phyloP scores from a whole-genome alignment of 169 alveolate species.

The Eimeria mitis region DNA sequence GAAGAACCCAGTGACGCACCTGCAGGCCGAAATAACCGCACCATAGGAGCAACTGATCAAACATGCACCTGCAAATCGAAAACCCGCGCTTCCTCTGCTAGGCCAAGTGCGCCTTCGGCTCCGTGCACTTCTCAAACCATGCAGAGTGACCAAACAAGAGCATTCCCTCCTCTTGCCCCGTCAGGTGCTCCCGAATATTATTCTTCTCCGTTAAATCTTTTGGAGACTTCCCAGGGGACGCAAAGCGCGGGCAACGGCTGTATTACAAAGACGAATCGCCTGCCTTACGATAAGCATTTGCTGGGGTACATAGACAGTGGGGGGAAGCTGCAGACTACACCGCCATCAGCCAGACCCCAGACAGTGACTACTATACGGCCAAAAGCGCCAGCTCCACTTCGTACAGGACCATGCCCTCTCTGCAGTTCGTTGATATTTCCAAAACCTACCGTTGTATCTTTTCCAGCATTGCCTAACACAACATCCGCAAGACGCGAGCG shows the following conservation, averaged over 20 bases:
- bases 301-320: neutral
- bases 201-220: neutral
- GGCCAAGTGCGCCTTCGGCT: constrained; percentile 2
- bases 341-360: neutral
- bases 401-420: constrained; percentile 2
- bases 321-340: neutral
- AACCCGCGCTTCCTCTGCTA: constrained; percentile 29
- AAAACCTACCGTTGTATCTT: neutral
- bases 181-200: neutral
- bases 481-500: neutral
- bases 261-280: neutral
- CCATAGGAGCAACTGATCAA: neutral
- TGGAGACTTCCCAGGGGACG: constrained; percentile 11
- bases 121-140: neutral
- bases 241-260: neutral
- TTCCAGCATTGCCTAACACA: neutral
- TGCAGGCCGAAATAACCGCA: neutral
- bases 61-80: constrained; percentile 19
- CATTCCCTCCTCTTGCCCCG: neutral
- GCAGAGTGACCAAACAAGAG: neutral
- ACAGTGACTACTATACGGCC: neutral
- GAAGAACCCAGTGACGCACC: neutral
- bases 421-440: neutral
- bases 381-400: neutral
- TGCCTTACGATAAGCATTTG: neutral